A percentile compares a stretch with the other conserved stretches of the same genome.
phyloP scores from a whole-genome alignment of 345 rosid species.

The Camelina hispida region DNA sequence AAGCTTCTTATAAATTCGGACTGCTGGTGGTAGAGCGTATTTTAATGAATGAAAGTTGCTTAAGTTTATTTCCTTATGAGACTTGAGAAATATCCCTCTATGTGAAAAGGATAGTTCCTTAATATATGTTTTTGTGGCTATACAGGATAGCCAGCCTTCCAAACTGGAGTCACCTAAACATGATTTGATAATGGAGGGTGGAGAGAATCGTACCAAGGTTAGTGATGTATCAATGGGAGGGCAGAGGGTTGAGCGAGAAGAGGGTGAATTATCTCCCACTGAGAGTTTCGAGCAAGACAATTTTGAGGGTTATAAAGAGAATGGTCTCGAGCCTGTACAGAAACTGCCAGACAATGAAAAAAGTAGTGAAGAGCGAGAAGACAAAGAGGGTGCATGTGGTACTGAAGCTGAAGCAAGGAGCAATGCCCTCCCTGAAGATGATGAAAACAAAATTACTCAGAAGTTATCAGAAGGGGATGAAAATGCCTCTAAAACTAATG shows the following conservation, averaged over 20 bases:
- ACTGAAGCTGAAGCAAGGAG: slow-evolving; percentile 69
- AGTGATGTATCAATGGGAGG: slow-evolving; percentile 56
- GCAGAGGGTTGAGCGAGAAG: slow-evolving; percentile 87
- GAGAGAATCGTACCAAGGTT: slow-evolving; percentile 53
- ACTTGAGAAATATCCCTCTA: slow-evolving; percentile 24
- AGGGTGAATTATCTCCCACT: slow-evolving; percentile 95
- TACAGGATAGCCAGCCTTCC: slow-evolving; percentile 61
- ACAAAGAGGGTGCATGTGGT: slow-evolving; percentile 54
- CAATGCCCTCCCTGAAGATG: slow-evolving; percentile 72
- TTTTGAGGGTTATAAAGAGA: slow-evolving; percentile 75
- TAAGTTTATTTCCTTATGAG: slow-evolving; percentile 9
- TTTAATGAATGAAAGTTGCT: slow-evolving; percentile 16
- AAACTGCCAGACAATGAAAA: slow-evolving; percentile 60
- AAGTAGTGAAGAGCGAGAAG: slow-evolving; percentile 52
- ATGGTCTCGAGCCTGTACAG: slow-evolving; percentile 54
- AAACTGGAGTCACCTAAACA: slow-evolving; percentile 52
- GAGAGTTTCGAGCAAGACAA: slow-evolving; percentile 92
- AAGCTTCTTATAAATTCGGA: neutral
- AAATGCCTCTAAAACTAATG: slow-evolving; percentile 70
- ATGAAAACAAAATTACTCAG: slow-evolving; percentile 67
- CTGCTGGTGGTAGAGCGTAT: slow-evolving; percentile 7
- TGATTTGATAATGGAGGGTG: slow-evolving; percentile 54
- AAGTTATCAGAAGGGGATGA: slow-evolving; percentile 79
- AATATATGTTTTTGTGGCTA: slow-evolving; percentile 23
- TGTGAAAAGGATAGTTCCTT: neutral